Evolutionary conservation across 1,139 yeast genomes (phyloP), one percentile per base, ranked within the genome.

Genomic region (Tardiomyces blankii): DNA sequence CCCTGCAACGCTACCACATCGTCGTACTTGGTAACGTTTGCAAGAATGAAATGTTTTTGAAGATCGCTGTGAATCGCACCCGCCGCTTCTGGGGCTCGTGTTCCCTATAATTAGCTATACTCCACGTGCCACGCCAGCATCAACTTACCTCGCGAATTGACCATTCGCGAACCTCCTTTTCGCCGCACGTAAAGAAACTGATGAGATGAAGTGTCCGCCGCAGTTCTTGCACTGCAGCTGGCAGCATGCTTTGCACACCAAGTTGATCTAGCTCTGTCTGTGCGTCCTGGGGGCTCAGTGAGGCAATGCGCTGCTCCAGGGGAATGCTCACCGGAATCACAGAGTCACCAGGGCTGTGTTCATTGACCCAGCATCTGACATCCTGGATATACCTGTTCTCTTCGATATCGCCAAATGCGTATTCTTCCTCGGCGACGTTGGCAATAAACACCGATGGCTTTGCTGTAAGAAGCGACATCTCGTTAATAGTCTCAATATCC

Each of bases 401-500:
- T 1, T 43, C 43, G 12, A 51, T 48, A 35, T 51, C 57, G 9
- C 60, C 58, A 81, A 76, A 68, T 79, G 82, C 78, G 82, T 87
- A 75, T 80, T 88, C 85, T 80, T 87, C 81, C 80, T 87, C 96
- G 41, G 91, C 80, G 63, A 88, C 75, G 70, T 88, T 88, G 59
- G 87, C 85, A 66, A 88, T 73, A 68, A 85, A 88, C 55, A 88
- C 88, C 60, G 89, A 80, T 60, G 96, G 96, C 69, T 89, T 89
- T 53, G 96, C 95, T 25, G 96, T 87, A 62, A 88, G 55, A 45
- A 67, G 54, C 60, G 76, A 78, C 95, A 89, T 85, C 49, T 81
- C 65, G 76, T 89, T 88, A 70, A 89, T 87, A 54, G 76, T 69
- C 68, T 86, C 95, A 47, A 87, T 91, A 70, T 89, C 96, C 72